Conservation (phyloP, 768 basidiomycete genomes). For the Pulveroboletus sp. region DNA sequence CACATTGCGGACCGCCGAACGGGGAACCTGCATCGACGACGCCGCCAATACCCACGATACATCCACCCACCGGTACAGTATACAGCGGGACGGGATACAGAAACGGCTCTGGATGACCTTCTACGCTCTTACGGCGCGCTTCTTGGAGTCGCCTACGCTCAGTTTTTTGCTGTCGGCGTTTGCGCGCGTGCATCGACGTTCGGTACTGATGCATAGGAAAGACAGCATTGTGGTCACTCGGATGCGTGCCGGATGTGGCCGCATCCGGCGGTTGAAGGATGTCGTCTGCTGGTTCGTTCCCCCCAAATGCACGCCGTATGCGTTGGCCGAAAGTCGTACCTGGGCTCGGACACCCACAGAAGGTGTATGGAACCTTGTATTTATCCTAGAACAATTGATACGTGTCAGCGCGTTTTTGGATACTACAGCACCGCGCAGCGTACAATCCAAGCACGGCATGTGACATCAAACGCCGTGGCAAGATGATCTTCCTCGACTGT, state of each 20-base stretch:
- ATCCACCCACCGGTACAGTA: background rate
- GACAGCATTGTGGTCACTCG: constrained; percentile 51
- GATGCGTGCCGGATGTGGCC: constrained; percentile 43
- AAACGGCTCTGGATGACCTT: background rate
- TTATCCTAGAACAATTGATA: constrained; percentile 30
- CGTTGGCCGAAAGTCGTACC: constrained; percentile 41
- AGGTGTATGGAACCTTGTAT: constrained; percentile 49
- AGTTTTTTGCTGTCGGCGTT: background rate
- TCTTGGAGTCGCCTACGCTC: background rate
- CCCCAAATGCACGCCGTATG: constrained; percentile 29
- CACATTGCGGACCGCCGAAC: background rate
- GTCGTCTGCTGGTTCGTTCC: constrained; percentile 1
- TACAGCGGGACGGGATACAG: background rate
- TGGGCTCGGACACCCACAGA: constrained; percentile 55
- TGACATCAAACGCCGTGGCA: constrained; percentile 45
- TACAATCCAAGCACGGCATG: constrained; percentile 47
- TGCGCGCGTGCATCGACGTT: background rate
- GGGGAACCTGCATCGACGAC: background rate
- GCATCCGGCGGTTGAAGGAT: constrained; percentile 34
- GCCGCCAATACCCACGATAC: background rate
- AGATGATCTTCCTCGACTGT: constrained; percentile 46
- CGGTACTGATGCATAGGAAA: constrained; percentile 27
- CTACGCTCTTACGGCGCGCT: background rate
- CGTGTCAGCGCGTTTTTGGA: background rate
- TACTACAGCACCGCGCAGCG: constrained; percentile 9